phyloP scores from a whole-genome alignment of 2,329 filamentous ascomycete genomes.

The Lojkania enalia region DNA sequence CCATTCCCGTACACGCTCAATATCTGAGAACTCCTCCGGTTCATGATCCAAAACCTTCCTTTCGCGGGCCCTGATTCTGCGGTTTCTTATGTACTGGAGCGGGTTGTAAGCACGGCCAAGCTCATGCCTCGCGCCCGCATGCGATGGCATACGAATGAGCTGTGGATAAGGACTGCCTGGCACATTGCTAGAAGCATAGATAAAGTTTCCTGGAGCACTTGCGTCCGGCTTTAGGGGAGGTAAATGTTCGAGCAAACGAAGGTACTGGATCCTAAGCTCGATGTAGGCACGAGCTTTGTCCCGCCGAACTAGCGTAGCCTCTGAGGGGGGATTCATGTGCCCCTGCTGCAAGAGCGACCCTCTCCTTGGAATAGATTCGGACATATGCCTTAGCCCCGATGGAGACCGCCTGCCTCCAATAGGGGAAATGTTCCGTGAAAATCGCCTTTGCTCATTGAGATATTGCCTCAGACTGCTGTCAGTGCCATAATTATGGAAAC shows the following conservation, averaged over 20 bases:
- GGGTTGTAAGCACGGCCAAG: slow-evolving; percentile 83
- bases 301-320: slow-evolving; percentile 77
- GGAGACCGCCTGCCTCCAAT: slow-evolving; percentile 46
- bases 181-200: slow-evolving; percentile 44
- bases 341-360: slow-evolving; percentile 28
- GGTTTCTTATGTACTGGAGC: slow-evolving; percentile 87
- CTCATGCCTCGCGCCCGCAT: slow-evolving; percentile 42
- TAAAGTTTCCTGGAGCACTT: slow-evolving; percentile 47
- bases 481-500: slow-evolving; percentile 47
- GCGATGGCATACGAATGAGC: slow-evolving; percentile 42
- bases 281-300: slow-evolving; percentile 84
- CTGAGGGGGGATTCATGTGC: slow-evolving; percentile 68
- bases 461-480: slow-evolving; percentile 68
- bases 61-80: slow-evolving; percentile 80
- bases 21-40: slow-evolving; percentile 75
- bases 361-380: slow-evolving; percentile 28
- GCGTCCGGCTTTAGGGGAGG: slow-evolving; percentile 67
- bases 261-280: slow-evolving; percentile 83
- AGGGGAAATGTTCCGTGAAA: slow-evolving; percentile 65
- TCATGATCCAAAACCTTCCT: slow-evolving; percentile 74
- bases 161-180: slow-evolving; percentile 48
- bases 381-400: slow-evolving; percentile 31
- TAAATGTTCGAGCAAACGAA: slow-evolving; percentile 75
- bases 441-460: slow-evolving; percentile 70
- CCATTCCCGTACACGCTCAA: slow-evolving; percentile 73